These are phyloP conservation scores for Salicornia ramosissima DNA, from an alignment of 148 eudicot genomes.

Conservation along the genomic window DNA sequence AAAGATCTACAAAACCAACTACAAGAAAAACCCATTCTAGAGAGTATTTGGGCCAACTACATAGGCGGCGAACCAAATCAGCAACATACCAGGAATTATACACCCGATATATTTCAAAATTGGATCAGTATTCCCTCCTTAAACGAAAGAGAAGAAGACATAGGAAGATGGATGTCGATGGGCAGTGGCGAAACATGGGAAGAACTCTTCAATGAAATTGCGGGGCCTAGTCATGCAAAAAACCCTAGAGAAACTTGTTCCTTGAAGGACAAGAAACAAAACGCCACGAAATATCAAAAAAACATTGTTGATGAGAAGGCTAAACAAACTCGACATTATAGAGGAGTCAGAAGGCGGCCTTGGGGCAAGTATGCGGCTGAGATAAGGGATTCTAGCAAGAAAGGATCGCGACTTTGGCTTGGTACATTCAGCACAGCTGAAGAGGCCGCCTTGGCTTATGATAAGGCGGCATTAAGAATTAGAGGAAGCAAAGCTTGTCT, in stretches of 20 bases:
- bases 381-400: slow-evolving; percentile 69
- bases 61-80: slow-evolving; percentile 30
- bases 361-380: slow-evolving; percentile 91
- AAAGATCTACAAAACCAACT: slow-evolving; percentile 18
- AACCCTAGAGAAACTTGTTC: neutral
- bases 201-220: slow-evolving; percentile 37
- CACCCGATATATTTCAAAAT: neutral
- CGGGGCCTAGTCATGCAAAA: slow-evolving; percentile 1
- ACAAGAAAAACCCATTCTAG: slow-evolving; percentile 44
- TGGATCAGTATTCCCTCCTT: slow-evolving; percentile 46
- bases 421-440: slow-evolving; percentile 79
- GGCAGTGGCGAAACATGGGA: slow-evolving; percentile 69
- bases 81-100: neutral
- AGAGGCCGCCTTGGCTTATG: slow-evolving; percentile 86
- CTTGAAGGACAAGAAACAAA: neutral
- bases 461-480: slow-evolving; percentile 72
- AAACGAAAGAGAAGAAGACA: slow-evolving; percentile 36
- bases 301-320: slow-evolving; percentile 1
- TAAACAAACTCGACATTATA: slow-evolving; percentile 34
- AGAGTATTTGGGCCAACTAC: slow-evolving; percentile 69
- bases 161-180: slow-evolving; percentile 77
- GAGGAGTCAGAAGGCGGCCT: slow-evolving; percentile 81
- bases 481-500: slow-evolving; percentile 62
- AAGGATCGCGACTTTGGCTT: slow-evolving; percentile 73
- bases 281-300: neutral